These are phyloP conservation scores for Lachancea dasiensis DNA, from an alignment of 805 yeast species.

Conservation along the genomic window DNA sequence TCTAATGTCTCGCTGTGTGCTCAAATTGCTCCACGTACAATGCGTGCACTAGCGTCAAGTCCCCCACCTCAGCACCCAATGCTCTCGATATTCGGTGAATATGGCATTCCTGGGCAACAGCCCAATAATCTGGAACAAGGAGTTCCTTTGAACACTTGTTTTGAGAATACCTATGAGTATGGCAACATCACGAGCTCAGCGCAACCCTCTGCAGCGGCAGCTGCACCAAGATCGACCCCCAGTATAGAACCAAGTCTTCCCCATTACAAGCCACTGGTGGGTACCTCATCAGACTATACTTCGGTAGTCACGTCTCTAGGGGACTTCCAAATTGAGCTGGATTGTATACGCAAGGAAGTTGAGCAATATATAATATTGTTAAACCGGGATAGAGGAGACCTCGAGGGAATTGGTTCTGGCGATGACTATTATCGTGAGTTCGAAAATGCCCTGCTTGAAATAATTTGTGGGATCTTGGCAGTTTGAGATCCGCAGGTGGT, in stretches of 20 bases:
- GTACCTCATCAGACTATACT: too few species aligned
- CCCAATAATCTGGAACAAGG: background rate
- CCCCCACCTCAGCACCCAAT: conserved; percentile 4
- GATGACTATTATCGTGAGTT: conserved; percentile 16
- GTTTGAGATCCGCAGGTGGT: too few species aligned
- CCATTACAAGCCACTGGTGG: too few species aligned
- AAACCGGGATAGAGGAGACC: conserved; percentile 9
- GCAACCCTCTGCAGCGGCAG: background rate
- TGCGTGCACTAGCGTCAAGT: conserved; percentile 21
- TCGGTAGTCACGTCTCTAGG: too few species aligned
- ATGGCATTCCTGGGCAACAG: background rate
- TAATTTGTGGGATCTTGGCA: conserved; percentile 14
- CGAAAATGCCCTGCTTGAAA: conserved; percentile 14
- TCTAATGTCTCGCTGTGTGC: conserved; percentile 27
- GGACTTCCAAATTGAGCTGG: conserved; percentile 5
- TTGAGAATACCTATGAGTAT: background rate
- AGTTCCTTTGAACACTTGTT: background rate
- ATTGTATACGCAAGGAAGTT: conserved; percentile 9
- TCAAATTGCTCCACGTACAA: conserved; percentile 31
- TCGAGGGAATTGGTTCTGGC: conserved; percentile 11
- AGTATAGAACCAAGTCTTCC: too few species aligned
- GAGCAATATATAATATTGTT: conserved; percentile 9
- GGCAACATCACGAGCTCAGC: too few species aligned
- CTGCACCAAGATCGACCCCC: too few species aligned
- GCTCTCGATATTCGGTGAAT: conserved; percentile 1